Percentiles rank a stretch among this genome's conserved stretches.
phyloP scores from a whole-genome alignment of 352 stramenopile genomes.

The Globisporangium sylvaticum region DNA sequence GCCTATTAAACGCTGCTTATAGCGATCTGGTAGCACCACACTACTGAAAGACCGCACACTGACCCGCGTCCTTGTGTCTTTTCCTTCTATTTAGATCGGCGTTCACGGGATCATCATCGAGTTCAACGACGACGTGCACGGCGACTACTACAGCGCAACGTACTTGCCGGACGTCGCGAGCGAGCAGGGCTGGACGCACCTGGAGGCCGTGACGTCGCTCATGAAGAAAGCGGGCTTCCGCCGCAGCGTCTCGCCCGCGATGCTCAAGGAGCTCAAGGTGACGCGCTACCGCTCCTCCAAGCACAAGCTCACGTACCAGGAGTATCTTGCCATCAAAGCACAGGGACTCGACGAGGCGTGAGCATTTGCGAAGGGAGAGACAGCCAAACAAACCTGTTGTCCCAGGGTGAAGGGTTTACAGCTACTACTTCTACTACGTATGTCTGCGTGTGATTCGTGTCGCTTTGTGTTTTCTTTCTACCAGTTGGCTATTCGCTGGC shows the following conservation, averaged over 20 bases:
- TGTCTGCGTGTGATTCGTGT: not conserved
- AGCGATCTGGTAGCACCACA: not conserved
- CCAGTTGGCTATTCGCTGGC: not conserved
- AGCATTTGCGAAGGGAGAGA: conserved; percentile 1
- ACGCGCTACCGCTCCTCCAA: conserved; percentile 81
- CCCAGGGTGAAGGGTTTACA: not conserved
- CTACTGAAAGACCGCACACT: not conserved
- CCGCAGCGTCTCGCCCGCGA: conserved; percentile 40
- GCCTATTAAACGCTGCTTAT: not conserved
- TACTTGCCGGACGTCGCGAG: conserved; percentile 74
- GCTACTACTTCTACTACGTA: not conserved
- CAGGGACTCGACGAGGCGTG: conserved; percentile 11
- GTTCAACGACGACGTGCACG: conserved; percentile 54
- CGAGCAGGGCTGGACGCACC: conserved; percentile 70
- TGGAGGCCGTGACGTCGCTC: conserved; percentile 73
- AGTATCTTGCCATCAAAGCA: conserved; percentile 70
- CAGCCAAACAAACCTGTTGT: not conserved
- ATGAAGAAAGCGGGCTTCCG: conserved; percentile 78
- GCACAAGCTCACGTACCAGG: conserved; percentile 76
- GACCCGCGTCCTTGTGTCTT: not conserved
- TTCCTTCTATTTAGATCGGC: conserved; percentile 33
- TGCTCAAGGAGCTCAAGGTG: conserved; percentile 65
- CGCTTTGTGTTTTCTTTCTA: not conserved
- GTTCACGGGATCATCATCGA: conserved; percentile 81
- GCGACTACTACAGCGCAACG: conserved; percentile 60